phyloP scores from a whole-genome alignment of 1,139 yeast species.

The Scheffersomyces segobiensis region DNA sequence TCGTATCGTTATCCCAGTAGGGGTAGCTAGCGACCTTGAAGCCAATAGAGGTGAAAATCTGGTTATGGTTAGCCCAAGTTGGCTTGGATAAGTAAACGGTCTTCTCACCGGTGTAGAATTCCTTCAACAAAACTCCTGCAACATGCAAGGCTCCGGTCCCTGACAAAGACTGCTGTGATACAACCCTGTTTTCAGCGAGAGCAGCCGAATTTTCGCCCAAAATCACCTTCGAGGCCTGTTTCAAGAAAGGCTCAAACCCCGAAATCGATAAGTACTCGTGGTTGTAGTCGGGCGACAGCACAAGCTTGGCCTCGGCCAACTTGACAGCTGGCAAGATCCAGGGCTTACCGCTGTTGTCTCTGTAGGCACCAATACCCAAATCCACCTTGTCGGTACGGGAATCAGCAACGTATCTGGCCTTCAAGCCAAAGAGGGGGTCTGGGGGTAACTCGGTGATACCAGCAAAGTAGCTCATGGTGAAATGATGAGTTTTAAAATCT shows the following conservation, averaged over 20 bases:
- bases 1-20: constrained; percentile 66
- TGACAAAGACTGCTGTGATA: constrained; percentile 82
- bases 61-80: constrained; percentile 95
- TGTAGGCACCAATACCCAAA: constrained; percentile 94
- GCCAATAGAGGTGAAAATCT: constrained; percentile 67
- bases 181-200: constrained; percentile 51
- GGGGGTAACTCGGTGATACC: constrained; percentile 65
- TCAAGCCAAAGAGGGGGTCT: constrained; percentile 81
- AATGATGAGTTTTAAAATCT: background rate
- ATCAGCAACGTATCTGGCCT: constrained; percentile 71
- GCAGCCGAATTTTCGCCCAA: constrained; percentile 68
- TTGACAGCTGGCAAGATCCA: constrained; percentile 89
- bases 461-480: constrained; percentile 42
- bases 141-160: constrained; percentile 97
- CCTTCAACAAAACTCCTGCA: constrained; percentile 72
- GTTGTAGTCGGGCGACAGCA: constrained; percentile 60
- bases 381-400: constrained; percentile 72
- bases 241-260: constrained; percentile 71
- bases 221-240: constrained; percentile 76
- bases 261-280: constrained; percentile 90
- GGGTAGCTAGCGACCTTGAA: constrained; percentile 65
- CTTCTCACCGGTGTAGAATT: constrained; percentile 51
- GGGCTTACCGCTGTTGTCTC: constrained; percentile 90
- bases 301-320: constrained; percentile 61
- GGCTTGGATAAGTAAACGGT: constrained; percentile 80